Evolutionary conservation across 345 rosid species (phyloP).

Genomic region (Salix viminalis): DNA sequence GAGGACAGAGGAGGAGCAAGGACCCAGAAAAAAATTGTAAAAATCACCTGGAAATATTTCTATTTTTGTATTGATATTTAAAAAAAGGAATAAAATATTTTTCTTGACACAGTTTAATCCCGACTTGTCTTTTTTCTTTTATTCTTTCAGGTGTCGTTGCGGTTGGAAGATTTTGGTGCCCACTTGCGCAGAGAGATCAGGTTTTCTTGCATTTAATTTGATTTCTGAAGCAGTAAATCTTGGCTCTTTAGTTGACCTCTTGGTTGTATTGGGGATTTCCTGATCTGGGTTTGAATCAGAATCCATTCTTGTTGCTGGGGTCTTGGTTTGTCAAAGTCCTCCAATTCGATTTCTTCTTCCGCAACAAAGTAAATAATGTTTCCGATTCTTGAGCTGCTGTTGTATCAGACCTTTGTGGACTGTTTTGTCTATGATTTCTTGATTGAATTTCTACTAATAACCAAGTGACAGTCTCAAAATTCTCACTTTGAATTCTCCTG

Average conservation of each 20-base stretch:
- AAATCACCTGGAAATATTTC: not conserved
- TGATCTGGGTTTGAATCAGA: conserved; percentile 34
- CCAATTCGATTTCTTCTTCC: not conserved
- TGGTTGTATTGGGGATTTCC: conserved; percentile 18
- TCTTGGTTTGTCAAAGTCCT: not conserved
- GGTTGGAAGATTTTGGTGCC: conserved; percentile 14
- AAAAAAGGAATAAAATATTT: not conserved
- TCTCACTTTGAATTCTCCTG: not conserved
- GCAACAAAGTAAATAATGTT: not conserved
- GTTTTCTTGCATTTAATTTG: conserved; percentile 15
- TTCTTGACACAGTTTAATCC: not conserved
- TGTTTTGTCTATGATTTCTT: not conserved
- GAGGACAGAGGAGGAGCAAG: conserved; percentile 4
- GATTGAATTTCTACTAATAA: conserved; percentile 1
- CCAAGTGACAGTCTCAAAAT: conserved; percentile 13
- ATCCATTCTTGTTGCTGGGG: conserved; percentile 24
- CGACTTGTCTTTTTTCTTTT: conserved; percentile 11
- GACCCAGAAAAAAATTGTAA: conserved; percentile 17
- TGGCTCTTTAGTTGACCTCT: conserved; percentile 18
- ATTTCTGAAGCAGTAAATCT: conserved; percentile 16
- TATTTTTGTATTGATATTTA: conserved; percentile 7
- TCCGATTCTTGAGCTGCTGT: not conserved
- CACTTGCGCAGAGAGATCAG: conserved; percentile 13
- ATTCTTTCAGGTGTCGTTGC: conserved; percentile 10
- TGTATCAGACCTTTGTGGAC: not conserved